phyloP scores from a whole-genome alignment of 306 rosid species.

The Prunus dulcis region DNA sequence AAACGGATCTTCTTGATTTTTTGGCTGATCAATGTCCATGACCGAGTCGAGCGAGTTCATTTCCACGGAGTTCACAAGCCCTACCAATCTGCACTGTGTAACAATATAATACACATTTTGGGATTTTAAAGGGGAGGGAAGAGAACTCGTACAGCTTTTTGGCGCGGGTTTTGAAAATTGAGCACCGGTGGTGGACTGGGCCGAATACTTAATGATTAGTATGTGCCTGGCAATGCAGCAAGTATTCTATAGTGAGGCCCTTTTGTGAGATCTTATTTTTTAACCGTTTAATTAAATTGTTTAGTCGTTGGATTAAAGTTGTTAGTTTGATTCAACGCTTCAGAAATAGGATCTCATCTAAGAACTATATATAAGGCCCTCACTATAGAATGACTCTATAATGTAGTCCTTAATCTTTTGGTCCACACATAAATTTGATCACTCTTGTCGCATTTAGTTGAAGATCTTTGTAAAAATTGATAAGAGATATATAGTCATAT shows the following conservation, averaged over 20 bases:
- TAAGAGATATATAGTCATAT: too few relatives aligned
- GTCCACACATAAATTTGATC: too few relatives aligned
- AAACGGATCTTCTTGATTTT: constrained; percentile 48
- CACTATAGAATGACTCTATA: too few relatives aligned
- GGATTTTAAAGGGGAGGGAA: background rate
- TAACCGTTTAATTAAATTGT: too few relatives aligned
- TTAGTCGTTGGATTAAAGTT: too few relatives aligned
- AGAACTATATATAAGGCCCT: too few relatives aligned
- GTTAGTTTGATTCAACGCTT: accelerated
- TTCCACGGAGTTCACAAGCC: background rate
- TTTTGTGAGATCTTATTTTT: too few relatives aligned
- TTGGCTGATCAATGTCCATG: constrained; percentile 50
- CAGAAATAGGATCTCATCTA: accelerated
- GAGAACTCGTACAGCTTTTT: background rate
- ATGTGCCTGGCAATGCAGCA: background rate
- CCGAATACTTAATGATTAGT: background rate
- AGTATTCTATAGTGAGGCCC: too few relatives aligned
- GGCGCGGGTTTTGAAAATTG: constrained; percentile 17
- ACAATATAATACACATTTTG: background rate
- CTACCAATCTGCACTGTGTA: background rate
- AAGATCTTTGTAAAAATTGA: too few relatives aligned
- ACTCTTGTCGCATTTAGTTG: too few relatives aligned
- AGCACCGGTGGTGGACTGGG: background rate
- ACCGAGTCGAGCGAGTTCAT: constrained; percentile 18
- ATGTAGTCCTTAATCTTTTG: too few relatives aligned